Evolutionary conservation across 2,329 filamentous ascomycete species (phyloP).

Genomic region (Phaeosphaeriaceae sp.): DNA sequence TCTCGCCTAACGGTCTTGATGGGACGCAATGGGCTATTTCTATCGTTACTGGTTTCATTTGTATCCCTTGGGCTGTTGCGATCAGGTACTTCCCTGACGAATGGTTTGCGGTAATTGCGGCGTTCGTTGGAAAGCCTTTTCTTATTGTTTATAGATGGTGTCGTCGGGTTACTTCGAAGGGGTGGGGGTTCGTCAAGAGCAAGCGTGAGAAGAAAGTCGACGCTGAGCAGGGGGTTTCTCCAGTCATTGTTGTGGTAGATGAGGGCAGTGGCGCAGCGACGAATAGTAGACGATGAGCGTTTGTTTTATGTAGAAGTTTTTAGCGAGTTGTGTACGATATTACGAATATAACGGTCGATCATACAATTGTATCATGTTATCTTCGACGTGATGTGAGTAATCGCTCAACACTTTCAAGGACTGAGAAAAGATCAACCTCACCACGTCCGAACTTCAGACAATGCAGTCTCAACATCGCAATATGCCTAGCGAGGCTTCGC

Average conservation of each 20-base stretch:
- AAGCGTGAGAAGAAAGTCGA: constrained; percentile 23
- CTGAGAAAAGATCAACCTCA: too few species aligned
- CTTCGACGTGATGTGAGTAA: too few species aligned
- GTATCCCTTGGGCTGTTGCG: constrained; percentile 59
- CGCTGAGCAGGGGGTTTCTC: constrained; percentile 20
- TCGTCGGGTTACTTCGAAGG: constrained; percentile 11
- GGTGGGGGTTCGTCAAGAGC: constrained; percentile 23
- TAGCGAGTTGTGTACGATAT: too few species aligned
- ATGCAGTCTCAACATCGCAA: too few species aligned
- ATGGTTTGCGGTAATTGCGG: constrained; percentile 34
- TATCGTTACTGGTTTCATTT: constrained; percentile 57
- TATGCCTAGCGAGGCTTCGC: too few species aligned
- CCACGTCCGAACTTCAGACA: too few species aligned
- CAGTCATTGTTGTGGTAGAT: constrained; percentile 25
- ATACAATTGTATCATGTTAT: too few species aligned
- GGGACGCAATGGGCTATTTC: constrained; percentile 67
- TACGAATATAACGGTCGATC: too few species aligned
- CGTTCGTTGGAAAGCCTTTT: constrained; percentile 28
- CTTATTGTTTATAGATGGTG: constrained; percentile 27
- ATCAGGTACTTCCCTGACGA: constrained; percentile 61
- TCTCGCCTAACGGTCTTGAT: constrained; percentile 55
- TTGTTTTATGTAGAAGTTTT: too few species aligned
- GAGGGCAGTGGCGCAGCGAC: constrained; percentile 2
- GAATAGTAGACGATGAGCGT: too few species aligned
- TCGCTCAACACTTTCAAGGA: too few species aligned